Evolutionary conservation across 371 early-diverging fungal species (phyloP), one percentile per base, ranked within the genome.

Genomic region (Rhizopus arrhizus): DNA sequence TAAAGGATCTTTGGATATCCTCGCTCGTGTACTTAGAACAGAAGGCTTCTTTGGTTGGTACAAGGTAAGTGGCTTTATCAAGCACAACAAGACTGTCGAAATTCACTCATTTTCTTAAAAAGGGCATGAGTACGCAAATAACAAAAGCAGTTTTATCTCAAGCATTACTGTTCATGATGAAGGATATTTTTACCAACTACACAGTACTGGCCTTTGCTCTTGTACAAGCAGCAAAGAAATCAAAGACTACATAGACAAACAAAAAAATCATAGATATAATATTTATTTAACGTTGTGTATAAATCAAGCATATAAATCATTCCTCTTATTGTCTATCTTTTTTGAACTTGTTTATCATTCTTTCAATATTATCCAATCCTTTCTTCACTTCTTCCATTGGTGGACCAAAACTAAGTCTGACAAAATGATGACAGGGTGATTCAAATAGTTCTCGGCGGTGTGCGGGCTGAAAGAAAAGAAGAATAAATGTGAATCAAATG

Each of bases 111-210:
- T 11, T 6, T 55, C 50, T 41, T 45, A 45, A 56, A 63, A 65
- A 91, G 89, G 98, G 97, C 38, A 94, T 98, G 93, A 86, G 91
- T 72, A 89, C 96, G 12, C 97, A 98, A 76, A 96, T 98, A 62
- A 82, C 87, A 61, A 98, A 98, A 82, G 98, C 97, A 5, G 97
- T 98, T 11, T 78, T 98, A 49, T 91, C 93, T 7, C 97, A 98
- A 72, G 97, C 97, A 8, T 82, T 98, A 54, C 75, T 98, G 56
- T 95, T 98, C 70, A 89, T 95, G 81, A 87, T 92, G 78, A 96
- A 95, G 77, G 97, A 98, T 64, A 86, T 94, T 65, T 83, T 95
- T 56, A 85, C 86, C 32, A 77, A 78, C 55, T 87, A 87, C 54
- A 87, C 88, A 10, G 67, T 85, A 11, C 49, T 87, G 15, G 70